These are phyloP conservation scores for Arthroderma uncinatum DNA, from an alignment of 2,329 filamentous ascomycete species.

Conservation along the genomic window DNA sequence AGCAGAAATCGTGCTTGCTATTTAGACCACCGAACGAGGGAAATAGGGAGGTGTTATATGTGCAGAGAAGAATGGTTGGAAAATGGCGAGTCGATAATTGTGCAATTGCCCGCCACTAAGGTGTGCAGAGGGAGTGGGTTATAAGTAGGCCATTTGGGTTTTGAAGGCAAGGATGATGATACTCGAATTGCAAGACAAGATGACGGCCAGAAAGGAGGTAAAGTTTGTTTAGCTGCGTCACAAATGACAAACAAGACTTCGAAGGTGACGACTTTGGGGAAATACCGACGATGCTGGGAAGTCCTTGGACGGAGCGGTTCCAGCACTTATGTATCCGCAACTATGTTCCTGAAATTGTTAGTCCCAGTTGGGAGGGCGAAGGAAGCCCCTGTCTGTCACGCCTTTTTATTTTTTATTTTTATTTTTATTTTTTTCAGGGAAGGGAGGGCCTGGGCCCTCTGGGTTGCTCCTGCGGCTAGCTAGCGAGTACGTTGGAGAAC, in stretches of 20 bases:
- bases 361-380: not conserved
- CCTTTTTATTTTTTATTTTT: not conserved
- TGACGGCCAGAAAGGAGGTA: slow-evolving; percentile 1
- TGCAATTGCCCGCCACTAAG: slow-evolving; percentile 3
- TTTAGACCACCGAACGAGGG: not conserved
- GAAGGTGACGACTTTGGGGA: not conserved
- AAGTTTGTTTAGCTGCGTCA: slow-evolving; percentile 1
- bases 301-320: not conserved
- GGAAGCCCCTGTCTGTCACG: not conserved
- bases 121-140: slow-evolving; percentile 3
- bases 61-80: not conserved
- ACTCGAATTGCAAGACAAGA: slow-evolving; percentile 2
- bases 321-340: slow-evolving; percentile 1
- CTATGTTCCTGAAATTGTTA: slow-evolving; percentile 5
- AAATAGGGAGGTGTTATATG: not conserved
- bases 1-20: not conserved
- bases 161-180: slow-evolving; percentile 4
- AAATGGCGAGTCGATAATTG: slow-evolving; percentile 1
- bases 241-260: not conserved
- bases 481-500: not conserved
- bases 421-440: not conserved
- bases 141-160: slow-evolving; percentile 4
- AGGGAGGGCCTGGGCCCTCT: not conserved
- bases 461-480: slow-evolving; percentile 4
- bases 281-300: not conserved